These are phyloP conservation scores for Parasarocladium wereldwijsianum DNA, from an alignment of 2,329 filamentous ascomycete species.

Conservation along the genomic window DNA sequence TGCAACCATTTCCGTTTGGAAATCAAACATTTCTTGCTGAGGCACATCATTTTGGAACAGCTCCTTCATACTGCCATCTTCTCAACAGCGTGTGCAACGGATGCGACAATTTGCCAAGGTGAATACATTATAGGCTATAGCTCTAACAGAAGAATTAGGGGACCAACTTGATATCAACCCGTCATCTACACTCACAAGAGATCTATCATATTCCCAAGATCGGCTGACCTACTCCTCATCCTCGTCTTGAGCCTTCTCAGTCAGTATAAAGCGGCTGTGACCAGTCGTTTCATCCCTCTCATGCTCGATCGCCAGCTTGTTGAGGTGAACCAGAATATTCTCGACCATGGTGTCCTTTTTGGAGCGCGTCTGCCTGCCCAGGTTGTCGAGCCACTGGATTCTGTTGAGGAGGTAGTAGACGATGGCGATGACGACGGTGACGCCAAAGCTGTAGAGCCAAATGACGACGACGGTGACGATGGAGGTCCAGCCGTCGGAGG, in stretches of 20 bases:
- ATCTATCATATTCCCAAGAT: background rate
- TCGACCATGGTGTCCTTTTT: slow-evolving; percentile 48
- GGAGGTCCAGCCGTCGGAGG: slow-evolving; percentile 25
- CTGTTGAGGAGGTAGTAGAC: slow-evolving; percentile 49
- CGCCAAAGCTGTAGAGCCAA: slow-evolving; percentile 52
- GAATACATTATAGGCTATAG: too few relatives aligned
- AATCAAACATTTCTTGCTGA: too few relatives aligned
- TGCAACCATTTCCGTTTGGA: too few relatives aligned
- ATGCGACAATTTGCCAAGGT: too few relatives aligned
- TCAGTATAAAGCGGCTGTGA: slow-evolving; percentile 22
- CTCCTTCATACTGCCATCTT: too few relatives aligned
- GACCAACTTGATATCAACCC: too few relatives aligned
- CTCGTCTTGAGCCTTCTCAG: slow-evolving; percentile 7
- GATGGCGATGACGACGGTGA: slow-evolving; percentile 50
- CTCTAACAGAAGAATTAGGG: too few relatives aligned
- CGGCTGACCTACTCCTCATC: slow-evolving; percentile 5
- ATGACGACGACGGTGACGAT: slow-evolving; percentile 49
- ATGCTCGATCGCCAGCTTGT: slow-evolving; percentile 48
- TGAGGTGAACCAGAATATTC: slow-evolving; percentile 50
- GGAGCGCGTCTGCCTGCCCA: slow-evolving; percentile 47
- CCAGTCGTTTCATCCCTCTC: slow-evolving; percentile 31
- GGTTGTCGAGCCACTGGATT: slow-evolving; percentile 42
- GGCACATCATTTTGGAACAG: too few relatives aligned
- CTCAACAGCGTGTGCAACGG: too few relatives aligned
- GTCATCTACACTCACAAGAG: too few relatives aligned